Base-by-base conservation (phyloP, 2,329 filamentous ascomycete genomes). In the Hymenoscyphus occultus region DNA sequence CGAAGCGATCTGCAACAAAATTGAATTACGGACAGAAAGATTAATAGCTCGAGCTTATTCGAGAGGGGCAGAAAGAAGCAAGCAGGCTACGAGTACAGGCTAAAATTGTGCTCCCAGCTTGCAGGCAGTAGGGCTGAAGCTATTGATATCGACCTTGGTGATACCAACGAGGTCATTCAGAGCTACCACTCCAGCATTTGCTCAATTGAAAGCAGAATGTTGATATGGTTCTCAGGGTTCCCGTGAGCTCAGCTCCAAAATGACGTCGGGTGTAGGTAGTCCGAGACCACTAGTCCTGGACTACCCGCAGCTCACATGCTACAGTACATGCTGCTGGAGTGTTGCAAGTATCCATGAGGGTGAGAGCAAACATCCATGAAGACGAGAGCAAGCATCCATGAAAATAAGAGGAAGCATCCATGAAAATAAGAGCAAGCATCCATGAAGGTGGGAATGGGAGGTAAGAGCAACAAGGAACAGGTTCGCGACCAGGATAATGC, bases 401-500 rank as follows among this genome's bases (percentile, higher is more conserved):
- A 28, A 3, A 3, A 3, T 28, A 28, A 28, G 28, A 28, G 28
- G 1, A 28, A 28, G 3, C 28, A 28, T 28, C 28, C 28, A 28
- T 28, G 28, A 28, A 28, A 3, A 28, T 3, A 3, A 28, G 28
- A 28, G 28, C 28, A 28, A 28, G 28, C 28, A 28, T 51, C 45
- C 45, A 51, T 51, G 45, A 51, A 51, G 13, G 10, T 19, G 9
- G 16, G 45, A 28, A 54, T 19, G n/a, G 7, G 22, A 28, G 7
- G 10, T 19, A 54, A 54, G 13, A 54, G 48, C 9, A 13, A 54
- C 48, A 54, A 22, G 48, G 48, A 54, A 54, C 48, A 54, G 48
- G n/a, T 54, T 54, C 48, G 22, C 22, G 48, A 28, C 48, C 48
- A 54, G 48, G 48, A 54, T 54, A 54, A 54, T 54, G 48, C 48